Evolutionary conservation across 768 basidiomycete genomes (phyloP).

Genomic region (Agrocybe praecox): DNA sequence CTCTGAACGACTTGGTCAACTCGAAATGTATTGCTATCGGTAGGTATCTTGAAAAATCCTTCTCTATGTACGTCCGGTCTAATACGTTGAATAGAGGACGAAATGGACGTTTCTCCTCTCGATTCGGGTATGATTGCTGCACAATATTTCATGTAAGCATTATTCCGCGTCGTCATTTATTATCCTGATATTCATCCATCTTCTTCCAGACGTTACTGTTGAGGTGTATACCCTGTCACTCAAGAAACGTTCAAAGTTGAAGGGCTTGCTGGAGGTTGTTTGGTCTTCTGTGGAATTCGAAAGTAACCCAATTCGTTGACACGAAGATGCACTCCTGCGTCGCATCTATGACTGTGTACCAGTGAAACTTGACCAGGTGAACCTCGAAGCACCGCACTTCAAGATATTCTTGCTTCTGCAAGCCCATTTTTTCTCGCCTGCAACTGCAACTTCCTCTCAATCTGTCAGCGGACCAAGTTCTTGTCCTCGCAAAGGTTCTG

Average conservation of each 20-base stretch:
- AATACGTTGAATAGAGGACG: conserved; percentile 63
- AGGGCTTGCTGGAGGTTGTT: conserved; percentile 94
- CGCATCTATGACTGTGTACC: conserved; percentile 96
- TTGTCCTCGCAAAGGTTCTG: conserved; percentile 88
- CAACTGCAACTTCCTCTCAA: conserved; percentile 91
- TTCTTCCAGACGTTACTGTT: conserved; percentile 81
- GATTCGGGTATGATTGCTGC: conserved; percentile 99
- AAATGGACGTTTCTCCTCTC: conserved; percentile 89
- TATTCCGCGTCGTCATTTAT: neutral
- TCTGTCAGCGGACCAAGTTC: conserved; percentile 86
- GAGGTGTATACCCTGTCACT: conserved; percentile 96
- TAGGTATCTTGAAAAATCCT: conserved; percentile 29
- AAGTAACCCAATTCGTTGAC: conserved; percentile 89
- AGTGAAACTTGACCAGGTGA: conserved; percentile 81
- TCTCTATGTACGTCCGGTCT: neutral
- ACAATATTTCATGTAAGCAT: conserved; percentile 84
- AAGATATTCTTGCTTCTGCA: conserved; percentile 97
- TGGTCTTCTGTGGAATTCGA: conserved; percentile 98
- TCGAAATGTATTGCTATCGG: conserved; percentile 95
- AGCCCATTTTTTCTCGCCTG: conserved; percentile 95
- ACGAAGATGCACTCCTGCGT: conserved; percentile 83
- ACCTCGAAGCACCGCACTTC: conserved; percentile 96
- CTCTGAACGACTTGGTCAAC: conserved; percentile 86
- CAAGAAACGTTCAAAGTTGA: conserved; percentile 95
- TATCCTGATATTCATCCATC: neutral